These are phyloP conservation scores for Akebia trifoliata DNA, from an alignment of 164 flowering plant species.

Conservation along the genomic window DNA sequence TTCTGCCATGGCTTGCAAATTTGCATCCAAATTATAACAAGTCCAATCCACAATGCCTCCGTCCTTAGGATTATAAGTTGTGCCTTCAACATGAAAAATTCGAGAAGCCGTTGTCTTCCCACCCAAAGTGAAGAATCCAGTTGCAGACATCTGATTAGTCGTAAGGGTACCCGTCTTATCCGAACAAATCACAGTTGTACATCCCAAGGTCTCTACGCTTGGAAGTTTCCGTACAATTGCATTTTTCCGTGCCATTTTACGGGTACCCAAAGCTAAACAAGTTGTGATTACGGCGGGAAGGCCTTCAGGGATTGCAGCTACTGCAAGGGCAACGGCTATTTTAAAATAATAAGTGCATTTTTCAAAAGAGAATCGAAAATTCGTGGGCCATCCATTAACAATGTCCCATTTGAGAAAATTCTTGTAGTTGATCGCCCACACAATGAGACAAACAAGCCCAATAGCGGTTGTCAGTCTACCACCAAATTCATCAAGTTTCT, in stretches of 20 bases:
- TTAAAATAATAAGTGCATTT: slow-evolving; percentile 89
- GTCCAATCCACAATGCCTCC: slow-evolving; percentile 86
- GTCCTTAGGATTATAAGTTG: slow-evolving; percentile 86
- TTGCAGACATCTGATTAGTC: slow-evolving; percentile 88
- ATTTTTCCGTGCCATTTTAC: slow-evolving; percentile 92
- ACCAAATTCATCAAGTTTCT: slow-evolving; percentile 88
- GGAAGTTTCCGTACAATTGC: slow-evolving; percentile 88
- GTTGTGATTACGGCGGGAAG: slow-evolving; percentile 95
- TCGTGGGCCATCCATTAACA: slow-evolving; percentile 66
- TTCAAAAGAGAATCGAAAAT: slow-evolving; percentile 70
- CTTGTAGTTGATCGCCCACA: slow-evolving; percentile 83
- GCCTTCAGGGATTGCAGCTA: slow-evolving; percentile 96
- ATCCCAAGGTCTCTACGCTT: slow-evolving; percentile 90
- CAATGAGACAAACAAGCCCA: slow-evolving; percentile 68
- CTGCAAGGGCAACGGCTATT: slow-evolving; percentile 88
- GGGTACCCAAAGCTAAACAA: slow-evolving; percentile 81
- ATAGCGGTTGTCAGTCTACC: slow-evolving; percentile 68
- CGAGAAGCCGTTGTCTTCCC: slow-evolving; percentile 56
- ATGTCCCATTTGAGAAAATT: slow-evolving; percentile 75
- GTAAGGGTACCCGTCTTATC: slow-evolving; percentile 93
- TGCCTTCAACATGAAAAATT: slow-evolving; percentile 65
- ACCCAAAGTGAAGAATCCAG: slow-evolving; percentile 73
- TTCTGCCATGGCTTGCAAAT: slow-evolving; percentile 76
- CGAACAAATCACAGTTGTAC: slow-evolving; percentile 90
- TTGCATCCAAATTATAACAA: slow-evolving; percentile 75